A percentile compares a stretch with the other conserved stretches of the same genome.
phyloP scores from a whole-genome alignment of 2,329 filamentous ascomycete genomes.

The Colletotrichum trifolii region DNA sequence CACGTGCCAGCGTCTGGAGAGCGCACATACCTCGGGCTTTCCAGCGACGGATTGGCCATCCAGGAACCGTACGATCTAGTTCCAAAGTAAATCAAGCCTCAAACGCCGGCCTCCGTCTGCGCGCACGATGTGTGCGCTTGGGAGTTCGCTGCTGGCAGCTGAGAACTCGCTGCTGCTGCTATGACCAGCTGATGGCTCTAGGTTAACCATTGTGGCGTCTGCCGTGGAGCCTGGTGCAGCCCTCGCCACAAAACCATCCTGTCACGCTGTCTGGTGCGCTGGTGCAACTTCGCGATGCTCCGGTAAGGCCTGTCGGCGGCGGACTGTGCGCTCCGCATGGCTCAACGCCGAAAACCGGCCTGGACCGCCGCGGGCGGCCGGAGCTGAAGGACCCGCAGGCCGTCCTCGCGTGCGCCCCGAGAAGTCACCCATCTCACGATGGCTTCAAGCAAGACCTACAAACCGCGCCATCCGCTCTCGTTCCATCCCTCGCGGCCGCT shows the following conservation, averaged over 20 bases:
- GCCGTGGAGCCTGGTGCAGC: slow-evolving; percentile 8
- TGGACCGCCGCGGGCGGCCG: slow-evolving; percentile 17
- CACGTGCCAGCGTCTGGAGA: too few relatives aligned
- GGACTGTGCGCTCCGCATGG: not conserved
- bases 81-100: slow-evolving; percentile 16
- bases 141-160: not conserved
- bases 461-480: slow-evolving; percentile 10
- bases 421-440: slow-evolving; percentile 20
- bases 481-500: slow-evolving; percentile 10
- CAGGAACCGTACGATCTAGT: slow-evolving; percentile 11
- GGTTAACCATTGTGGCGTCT: slow-evolving; percentile 15
- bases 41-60: not conserved
- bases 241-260: not conserved
- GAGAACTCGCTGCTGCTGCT: not conserved
- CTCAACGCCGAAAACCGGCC: slow-evolving; percentile 12
- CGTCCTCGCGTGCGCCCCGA: slow-evolving; percentile 17
- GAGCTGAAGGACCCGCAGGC: slow-evolving; percentile 14
- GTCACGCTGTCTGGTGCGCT: not conserved
- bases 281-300: not conserved
- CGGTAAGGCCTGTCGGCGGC: not conserved
- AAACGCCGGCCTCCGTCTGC: slow-evolving; percentile 18
- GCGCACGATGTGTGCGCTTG: not conserved
- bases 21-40: not conserved
- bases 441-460: slow-evolving; percentile 21
- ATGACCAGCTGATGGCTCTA: not conserved